Conservation (phyloP, 129 eudicot genomes). For the Smallanthus sonchifolius region DNA sequence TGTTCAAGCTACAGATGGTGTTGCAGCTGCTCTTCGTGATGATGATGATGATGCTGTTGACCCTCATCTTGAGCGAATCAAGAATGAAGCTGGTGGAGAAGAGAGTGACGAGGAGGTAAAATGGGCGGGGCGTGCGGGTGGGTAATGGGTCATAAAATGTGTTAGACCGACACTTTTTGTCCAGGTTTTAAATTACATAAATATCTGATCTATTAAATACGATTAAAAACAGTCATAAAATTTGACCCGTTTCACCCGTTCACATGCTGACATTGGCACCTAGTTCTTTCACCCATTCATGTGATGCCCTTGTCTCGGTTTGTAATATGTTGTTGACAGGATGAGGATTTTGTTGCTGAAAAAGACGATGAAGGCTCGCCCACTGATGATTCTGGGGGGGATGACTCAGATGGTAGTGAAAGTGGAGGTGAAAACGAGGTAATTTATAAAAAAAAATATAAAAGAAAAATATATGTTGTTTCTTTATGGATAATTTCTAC, state of each 20-base stretch:
- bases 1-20: conserved; percentile 55
- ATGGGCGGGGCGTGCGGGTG: not conserved
- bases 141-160: not conserved
- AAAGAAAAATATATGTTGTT: not conserved
- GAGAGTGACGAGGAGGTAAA: conserved; percentile 92
- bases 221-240: not conserved
- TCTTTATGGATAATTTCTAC: not conserved
- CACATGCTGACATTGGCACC: not conserved
- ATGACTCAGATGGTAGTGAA: conserved; percentile 73
- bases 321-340: conserved; percentile 39
- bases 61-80: conserved; percentile 87
- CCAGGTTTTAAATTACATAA: not conserved
- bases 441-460: not conserved
- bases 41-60: conserved; percentile 80
- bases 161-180: not conserved
- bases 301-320: not conserved
- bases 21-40: conserved; percentile 61
- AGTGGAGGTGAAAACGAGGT: conserved; percentile 78
- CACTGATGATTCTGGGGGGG: conserved; percentile 90
- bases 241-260: not conserved
- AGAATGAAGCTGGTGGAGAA: conserved; percentile 69
- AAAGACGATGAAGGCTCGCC: conserved; percentile 88
- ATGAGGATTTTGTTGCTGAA: conserved; percentile 85
- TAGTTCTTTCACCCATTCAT: not conserved
- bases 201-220: not conserved